A percentile compares a stretch with the other conserved stretches of the same genome.
Conservation (phyloP, 2,329 filamentous ascomycete genomes). For the Berkeleyomyces basicola region DNA sequence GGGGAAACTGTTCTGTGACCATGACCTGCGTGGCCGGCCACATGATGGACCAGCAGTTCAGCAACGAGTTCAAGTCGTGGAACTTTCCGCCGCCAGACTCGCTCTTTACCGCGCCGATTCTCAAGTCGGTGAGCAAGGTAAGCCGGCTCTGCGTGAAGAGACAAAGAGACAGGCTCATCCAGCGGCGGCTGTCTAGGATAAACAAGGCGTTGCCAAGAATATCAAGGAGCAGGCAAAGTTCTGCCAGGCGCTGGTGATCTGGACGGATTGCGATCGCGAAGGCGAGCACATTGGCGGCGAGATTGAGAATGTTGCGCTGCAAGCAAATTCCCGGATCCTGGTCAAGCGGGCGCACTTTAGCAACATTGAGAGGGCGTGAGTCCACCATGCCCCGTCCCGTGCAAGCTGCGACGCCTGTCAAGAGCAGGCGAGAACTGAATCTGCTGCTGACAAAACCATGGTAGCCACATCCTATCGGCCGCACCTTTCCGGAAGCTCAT, state of each 20-base stretch:
- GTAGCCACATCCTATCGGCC: constrained; percentile 70
- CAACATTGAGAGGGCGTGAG: constrained; percentile 77
- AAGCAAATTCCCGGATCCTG: constrained; percentile 55
- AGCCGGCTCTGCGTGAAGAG: constrained; percentile 12
- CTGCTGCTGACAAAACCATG: constrained; percentile 14
- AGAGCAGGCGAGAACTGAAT: neutral
- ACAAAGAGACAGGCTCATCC: neutral
- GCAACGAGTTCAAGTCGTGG: constrained; percentile 60
- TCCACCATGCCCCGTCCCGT: constrained; percentile 19
- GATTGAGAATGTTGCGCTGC: constrained; percentile 63
- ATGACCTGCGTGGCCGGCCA: constrained; percentile 93
- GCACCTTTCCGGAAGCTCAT: constrained; percentile 49
- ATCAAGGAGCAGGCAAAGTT: constrained; percentile 62
- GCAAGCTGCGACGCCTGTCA: neutral
- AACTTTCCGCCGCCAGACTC: constrained; percentile 57
- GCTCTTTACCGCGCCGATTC: constrained; percentile 68
- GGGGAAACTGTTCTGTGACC: constrained; percentile 68
- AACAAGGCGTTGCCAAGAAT: constrained; percentile 66
- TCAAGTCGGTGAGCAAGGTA: constrained; percentile 51
- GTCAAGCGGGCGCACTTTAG: constrained; percentile 83
- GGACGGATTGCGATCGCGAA: constrained; percentile 97
- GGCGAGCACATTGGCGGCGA: constrained; percentile 92
- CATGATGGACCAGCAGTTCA: constrained; percentile 67
- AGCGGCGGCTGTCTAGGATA: constrained; percentile 39
- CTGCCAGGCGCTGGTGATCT: constrained; percentile 71